Evolutionary conservation across 129 eudicot species (phyloP).

Genomic region (Chrysanthemum seticuspe): DNA sequence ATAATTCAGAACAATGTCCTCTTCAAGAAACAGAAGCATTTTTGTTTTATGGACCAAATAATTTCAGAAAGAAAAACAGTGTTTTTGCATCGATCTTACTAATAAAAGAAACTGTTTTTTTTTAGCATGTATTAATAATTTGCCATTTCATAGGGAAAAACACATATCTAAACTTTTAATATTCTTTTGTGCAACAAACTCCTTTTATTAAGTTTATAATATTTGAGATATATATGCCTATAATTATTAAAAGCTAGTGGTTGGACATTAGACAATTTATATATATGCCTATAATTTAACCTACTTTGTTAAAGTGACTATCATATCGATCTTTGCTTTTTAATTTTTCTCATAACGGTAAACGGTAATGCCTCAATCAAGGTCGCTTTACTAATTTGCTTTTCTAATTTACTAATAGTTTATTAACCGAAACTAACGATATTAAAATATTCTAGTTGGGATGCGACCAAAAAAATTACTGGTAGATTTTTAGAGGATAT

Average conservation of each 20-base stretch:
- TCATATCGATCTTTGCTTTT: conserved; percentile 22
- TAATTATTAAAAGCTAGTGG: conserved; percentile 16
- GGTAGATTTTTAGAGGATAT: too few relatives aligned
- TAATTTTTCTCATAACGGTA: conserved; percentile 29
- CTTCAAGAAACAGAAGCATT: neutral
- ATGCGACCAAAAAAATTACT: too few relatives aligned
- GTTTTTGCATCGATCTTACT: neutral
- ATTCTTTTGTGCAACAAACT: neutral
- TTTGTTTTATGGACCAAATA: conserved; percentile 19
- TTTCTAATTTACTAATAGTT: neutral
- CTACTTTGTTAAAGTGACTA: conserved; percentile 27
- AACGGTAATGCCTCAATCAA: conserved; percentile 34
- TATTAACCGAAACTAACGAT: conserved; percentile 23
- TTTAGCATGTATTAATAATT: neutral
- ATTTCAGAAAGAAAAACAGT: neutral
- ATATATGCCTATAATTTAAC: neutral
- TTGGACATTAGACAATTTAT: neutral
- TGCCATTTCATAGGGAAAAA: neutral
- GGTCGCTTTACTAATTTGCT: conserved; percentile 20
- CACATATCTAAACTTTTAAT: neutral
- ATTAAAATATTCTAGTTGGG: neutral
- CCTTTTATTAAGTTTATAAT: neutral
- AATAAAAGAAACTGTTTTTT: neutral
- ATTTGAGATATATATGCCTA: neutral
- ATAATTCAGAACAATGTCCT: conserved; percentile 10